phyloP scores from a whole-genome alignment of 1,284 basidiomycete species.

The Trichosporon sp. region DNA sequence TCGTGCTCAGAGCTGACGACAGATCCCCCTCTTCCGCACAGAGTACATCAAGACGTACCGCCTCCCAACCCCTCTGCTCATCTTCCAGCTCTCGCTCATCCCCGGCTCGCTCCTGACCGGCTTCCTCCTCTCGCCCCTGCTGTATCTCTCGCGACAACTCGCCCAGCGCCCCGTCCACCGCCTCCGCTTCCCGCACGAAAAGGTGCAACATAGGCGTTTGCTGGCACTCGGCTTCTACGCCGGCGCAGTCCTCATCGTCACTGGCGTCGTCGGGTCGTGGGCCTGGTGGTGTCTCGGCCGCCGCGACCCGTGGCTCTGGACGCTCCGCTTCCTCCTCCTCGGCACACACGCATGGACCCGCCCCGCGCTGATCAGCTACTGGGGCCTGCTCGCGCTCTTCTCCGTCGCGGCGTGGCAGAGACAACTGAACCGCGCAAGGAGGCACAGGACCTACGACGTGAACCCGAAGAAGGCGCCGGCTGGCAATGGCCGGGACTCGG shows the following conservation, averaged over 20 bases:
- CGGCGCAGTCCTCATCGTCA: conserved; percentile 75
- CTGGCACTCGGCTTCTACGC: conserved; percentile 85
- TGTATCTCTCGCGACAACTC: conserved; percentile 88
- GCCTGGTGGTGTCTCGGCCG: conserved; percentile 81
- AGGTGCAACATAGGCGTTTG: conserved; percentile 76
- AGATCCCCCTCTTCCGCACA: conserved; percentile 81
- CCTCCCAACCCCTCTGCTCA: conserved; percentile 85
- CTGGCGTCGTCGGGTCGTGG: conserved; percentile 89
- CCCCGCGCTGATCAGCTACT: conserved; percentile 77
- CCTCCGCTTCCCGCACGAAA: conserved; percentile 83
- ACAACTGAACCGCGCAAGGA: conserved; percentile 74
- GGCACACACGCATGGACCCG: conserved; percentile 81
- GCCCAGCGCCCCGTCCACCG: conserved; percentile 89
- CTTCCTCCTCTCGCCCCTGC: conserved; percentile 89
- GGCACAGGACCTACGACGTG: conserved; percentile 59
- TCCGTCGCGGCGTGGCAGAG: conserved; percentile 92
- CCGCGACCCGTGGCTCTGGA: conserved; percentile 89
- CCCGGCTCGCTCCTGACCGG: conserved; percentile 89
- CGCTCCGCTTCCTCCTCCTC: conserved; percentile 70
- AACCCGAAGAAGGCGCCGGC: conserved; percentile 23
- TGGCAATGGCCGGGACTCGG: neutral
- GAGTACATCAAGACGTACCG: conserved; percentile 90
- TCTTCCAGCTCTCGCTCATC: conserved; percentile 90
- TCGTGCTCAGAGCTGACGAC: conserved; percentile 17
- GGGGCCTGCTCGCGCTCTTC: conserved; percentile 75